Evolutionary conservation across 106 monocot genomes (phyloP).

Genomic region (Dactylorhiza incarnata): DNA sequence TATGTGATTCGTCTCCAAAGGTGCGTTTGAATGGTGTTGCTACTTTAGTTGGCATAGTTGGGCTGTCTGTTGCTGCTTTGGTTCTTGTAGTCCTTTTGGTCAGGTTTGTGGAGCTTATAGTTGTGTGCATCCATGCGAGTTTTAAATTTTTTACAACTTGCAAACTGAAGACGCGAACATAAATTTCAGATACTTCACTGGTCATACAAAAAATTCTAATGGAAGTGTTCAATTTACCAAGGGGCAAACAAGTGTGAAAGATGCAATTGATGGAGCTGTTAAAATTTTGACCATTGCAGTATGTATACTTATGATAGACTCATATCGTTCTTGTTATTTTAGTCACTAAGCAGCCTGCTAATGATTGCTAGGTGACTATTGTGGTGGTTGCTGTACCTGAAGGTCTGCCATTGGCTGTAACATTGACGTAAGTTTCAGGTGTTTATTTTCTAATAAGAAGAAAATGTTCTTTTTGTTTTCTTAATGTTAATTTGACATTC

Average conservation of each 20-base stretch:
- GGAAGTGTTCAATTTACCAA: conserved; percentile 23
- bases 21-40: conserved; percentile 95
- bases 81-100: conserved; percentile 75
- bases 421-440: conserved; percentile 9
- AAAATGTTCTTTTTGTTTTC: background rate
- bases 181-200: conserved; percentile 27
- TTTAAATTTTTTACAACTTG: background rate
- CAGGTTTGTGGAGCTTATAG: conserved; percentile 35
- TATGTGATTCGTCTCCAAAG: conserved; percentile 25
- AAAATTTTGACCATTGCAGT: conserved; percentile 34
- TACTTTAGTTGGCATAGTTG: conserved; percentile 85
- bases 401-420: conserved; percentile 19
- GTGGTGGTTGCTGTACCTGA: conserved; percentile 21
- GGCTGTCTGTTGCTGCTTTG: conserved; percentile 58
- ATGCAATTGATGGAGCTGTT: conserved; percentile 17
- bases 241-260: conserved; percentile 19
- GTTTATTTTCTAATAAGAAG: background rate
- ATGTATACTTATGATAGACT: conserved; percentile 8
- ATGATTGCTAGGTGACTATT: conserved; percentile 22
- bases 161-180: background rate
- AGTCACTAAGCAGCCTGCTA: background rate
- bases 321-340: background rate
- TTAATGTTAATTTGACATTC: background rate
- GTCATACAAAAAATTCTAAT: conserved; percentile 23
- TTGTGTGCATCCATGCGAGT: background rate